phyloP scores from a whole-genome alignment of 1,284 basidiomycete genomes.

The Leccinum fuscescens region DNA sequence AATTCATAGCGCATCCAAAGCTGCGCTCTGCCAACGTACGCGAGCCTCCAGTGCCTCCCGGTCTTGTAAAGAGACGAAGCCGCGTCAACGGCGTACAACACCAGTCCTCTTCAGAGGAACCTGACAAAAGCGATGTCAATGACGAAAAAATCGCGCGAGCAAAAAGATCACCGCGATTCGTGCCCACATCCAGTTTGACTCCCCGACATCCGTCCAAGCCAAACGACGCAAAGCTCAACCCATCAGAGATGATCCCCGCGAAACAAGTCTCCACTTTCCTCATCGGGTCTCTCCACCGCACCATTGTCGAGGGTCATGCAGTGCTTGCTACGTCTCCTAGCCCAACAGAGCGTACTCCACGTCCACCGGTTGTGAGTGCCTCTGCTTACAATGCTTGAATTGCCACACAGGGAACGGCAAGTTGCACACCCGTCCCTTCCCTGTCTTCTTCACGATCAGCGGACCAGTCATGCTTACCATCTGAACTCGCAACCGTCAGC shows the following conservation, averaged over 20 bases:
- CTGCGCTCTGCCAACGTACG: constrained; percentile 27
- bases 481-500: constrained; percentile 23
- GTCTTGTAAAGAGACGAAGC: constrained; percentile 29
- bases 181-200: not conserved
- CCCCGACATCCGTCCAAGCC: constrained; percentile 3
- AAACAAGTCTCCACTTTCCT: constrained; percentile 17
- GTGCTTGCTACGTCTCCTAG: not conserved
- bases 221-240: not conserved
- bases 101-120: constrained; percentile 31
- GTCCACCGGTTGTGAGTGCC: constrained; percentile 25
- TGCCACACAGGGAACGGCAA: constrained; percentile 10
- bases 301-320: constrained; percentile 5
- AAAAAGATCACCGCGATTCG: constrained; percentile 10
- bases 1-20: constrained; percentile 30
- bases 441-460: constrained; percentile 14
- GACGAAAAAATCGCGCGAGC: constrained; percentile 16
- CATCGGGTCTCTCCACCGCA: constrained; percentile 9
- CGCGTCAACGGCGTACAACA: constrained; percentile 25
- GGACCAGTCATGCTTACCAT: constrained; percentile 21
- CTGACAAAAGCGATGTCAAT: constrained; percentile 26
- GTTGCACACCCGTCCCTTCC: constrained; percentile 7
- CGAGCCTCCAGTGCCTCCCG: constrained; percentile 32
- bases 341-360: constrained; percentile 11
- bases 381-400: constrained; percentile 23
- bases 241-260: constrained; percentile 7